A percentile compares a stretch with the other conserved stretches of the same genome.
These are phyloP conservation scores for Boletus vinaceobasis DNA, from an alignment of 768 basidiomycete genomes.

Conservation along the genomic window DNA sequence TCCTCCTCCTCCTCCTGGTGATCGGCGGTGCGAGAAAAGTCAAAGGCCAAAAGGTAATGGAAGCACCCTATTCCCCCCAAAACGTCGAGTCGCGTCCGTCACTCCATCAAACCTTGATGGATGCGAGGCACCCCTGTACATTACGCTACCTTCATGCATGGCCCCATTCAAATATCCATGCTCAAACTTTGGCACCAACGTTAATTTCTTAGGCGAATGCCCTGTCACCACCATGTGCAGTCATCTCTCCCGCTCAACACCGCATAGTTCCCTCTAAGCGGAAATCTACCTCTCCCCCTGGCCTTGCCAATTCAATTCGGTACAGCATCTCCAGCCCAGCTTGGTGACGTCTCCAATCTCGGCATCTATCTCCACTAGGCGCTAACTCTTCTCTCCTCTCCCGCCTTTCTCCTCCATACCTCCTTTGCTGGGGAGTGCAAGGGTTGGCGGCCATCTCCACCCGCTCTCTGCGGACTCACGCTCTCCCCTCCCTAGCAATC, in stretches of 20 bases:
- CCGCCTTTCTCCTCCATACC: neutral
- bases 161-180: slow-evolving; percentile 1
- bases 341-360: slow-evolving; percentile 7
- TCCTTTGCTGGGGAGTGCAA: neutral
- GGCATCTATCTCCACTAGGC: neutral
- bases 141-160: slow-evolving; percentile 6
- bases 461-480: neutral
- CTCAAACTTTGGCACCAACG: slow-evolving; percentile 8
- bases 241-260: neutral
- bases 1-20: neutral
- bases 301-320: neutral
- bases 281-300: neutral
- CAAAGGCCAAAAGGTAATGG: slow-evolving; percentile 18
- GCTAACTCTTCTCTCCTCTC: neutral
- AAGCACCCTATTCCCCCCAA: slow-evolving; percentile 7
- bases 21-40: slow-evolving; percentile 20
- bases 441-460: neutral
- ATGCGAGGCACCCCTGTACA: slow-evolving; percentile 8
- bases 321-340: neutral
- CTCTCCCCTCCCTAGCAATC: neutral
- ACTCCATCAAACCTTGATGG: slow-evolving; percentile 28
- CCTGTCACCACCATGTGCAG: slow-evolving; percentile 7
- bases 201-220: slow-evolving; percentile 16
- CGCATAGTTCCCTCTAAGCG: neutral
- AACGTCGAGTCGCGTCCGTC: neutral